phyloP scores from a whole-genome alignment of 192 early-diverging fungal genomes.

The Gigaspora rosea region DNA sequence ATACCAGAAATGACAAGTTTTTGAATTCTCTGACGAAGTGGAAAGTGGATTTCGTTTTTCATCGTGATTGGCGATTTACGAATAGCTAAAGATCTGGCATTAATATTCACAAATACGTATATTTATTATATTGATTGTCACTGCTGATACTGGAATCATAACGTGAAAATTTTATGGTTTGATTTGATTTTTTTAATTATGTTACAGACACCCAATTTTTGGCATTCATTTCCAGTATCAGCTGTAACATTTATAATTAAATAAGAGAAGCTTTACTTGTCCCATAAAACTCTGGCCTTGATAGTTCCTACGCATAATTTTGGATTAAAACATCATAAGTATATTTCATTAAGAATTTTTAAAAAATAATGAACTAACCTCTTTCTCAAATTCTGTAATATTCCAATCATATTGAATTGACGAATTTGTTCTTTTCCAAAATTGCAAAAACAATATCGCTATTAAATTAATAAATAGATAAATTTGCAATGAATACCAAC shows the following conservation, averaged over 20 bases:
- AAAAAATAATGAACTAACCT: neutral
- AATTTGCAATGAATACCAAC: slow-evolving; percentile 8
- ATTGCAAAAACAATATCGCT: slow-evolving; percentile 58
- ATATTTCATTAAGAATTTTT: too few species aligned
- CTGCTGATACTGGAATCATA: too few species aligned
- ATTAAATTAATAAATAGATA: neutral
- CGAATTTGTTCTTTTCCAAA: slow-evolving; percentile 60
- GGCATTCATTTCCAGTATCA: too few species aligned
- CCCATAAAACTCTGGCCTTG: slow-evolving; percentile 63
- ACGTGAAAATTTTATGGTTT: neutral
- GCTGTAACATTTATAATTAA: too few species aligned
- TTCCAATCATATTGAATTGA: slow-evolving; percentile 61
- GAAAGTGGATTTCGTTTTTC: slow-evolving; percentile 50
- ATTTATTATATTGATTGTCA: neutral
- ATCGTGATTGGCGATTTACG: slow-evolving; percentile 57
- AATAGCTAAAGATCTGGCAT: neutral
- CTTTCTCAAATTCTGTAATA: slow-evolving; percentile 48
- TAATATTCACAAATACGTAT: neutral
- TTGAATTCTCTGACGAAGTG: slow-evolving; percentile 38
- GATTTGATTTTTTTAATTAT: neutral
- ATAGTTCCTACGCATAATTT: slow-evolving; percentile 35
- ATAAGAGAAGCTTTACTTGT: slow-evolving; percentile 34
- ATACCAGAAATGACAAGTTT: slow-evolving; percentile 43
- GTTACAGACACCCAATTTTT: too few species aligned
- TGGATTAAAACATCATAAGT: too few species aligned